Conservation (phyloP, 495 filamentous ascomycete species). For the Lichenothelia convexa region DNA sequence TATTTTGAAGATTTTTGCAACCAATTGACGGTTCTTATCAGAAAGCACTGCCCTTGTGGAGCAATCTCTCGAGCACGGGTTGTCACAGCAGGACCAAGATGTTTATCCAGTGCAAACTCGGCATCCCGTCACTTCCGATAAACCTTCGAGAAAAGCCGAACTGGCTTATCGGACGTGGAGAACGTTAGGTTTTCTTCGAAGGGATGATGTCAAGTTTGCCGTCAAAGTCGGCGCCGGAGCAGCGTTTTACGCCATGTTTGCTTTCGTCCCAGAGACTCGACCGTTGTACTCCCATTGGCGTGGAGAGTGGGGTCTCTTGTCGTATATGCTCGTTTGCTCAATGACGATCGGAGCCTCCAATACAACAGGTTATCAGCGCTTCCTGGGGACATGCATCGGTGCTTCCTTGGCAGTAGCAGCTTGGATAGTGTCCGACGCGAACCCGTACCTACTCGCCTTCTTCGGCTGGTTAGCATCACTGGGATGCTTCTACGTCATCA, state of each 20-base stretch:
- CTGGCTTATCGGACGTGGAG: conserved; percentile 39
- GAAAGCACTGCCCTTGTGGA: no score
- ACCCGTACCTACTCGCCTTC: conserved; percentile 52
- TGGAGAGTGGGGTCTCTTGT: conserved; percentile 90
- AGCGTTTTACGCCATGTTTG: conserved; percentile 65
- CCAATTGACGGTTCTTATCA: no score
- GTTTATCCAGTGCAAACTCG: no score
- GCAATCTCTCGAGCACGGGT: no score
- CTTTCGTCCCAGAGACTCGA: conserved; percentile 61
- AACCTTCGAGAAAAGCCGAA: not conserved
- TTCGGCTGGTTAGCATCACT: conserved; percentile 66
- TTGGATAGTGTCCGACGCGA: conserved; percentile 57
- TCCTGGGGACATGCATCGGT: conserved; percentile 74
- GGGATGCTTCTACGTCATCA: conserved; percentile 73
- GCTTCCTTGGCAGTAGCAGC: conserved; percentile 53
- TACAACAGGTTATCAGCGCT: conserved; percentile 70
- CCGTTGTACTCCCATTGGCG: conserved; percentile 76
- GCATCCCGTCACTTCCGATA: no score
- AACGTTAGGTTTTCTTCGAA: conserved; percentile 36
- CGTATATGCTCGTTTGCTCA: conserved; percentile 94
- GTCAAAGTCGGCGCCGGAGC: conserved; percentile 87
- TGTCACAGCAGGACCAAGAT: no score
- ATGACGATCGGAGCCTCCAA: conserved; percentile 96
- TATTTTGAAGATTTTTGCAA: not conserved
- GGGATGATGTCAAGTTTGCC: conserved; percentile 59